A percentile compares a stretch with the other conserved stretches of the same genome.
phyloP scores from a whole-genome alignment of 805 yeast genomes.

The Cyberlindnera xylosilytica region DNA sequence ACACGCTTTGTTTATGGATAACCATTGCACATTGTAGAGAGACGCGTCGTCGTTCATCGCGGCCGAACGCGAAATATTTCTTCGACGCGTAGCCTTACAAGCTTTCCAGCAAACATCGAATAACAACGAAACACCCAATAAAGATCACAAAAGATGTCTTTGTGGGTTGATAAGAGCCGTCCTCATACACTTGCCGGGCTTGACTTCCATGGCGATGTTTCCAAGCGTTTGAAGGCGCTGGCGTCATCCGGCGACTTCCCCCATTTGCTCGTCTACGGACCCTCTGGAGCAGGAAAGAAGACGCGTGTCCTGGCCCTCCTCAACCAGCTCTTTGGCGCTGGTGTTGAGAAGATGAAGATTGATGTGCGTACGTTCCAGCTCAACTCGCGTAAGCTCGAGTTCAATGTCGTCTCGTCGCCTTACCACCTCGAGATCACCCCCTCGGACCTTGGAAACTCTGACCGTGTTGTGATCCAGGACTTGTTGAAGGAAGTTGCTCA shows the following conservation, averaged over 20 bases:
- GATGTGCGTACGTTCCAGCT: constrained; percentile 85
- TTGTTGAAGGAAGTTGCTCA: constrained; percentile 91
- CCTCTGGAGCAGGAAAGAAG: constrained; percentile 96
- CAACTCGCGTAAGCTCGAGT: constrained; percentile 73
- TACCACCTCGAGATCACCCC: constrained; percentile 95
- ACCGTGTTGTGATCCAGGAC: constrained; percentile 92
- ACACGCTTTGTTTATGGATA: too few relatives aligned
- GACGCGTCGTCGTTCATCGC: too few relatives aligned
- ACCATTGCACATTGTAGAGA: too few relatives aligned
- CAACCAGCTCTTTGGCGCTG: constrained; percentile 76
- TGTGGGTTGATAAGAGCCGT: constrained; percentile 95
- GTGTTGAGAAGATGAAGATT: constrained; percentile 80
- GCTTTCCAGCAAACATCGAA: too few relatives aligned
- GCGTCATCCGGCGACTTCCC: constrained; percentile 84
- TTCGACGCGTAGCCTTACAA: not conserved
- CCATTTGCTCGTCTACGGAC: constrained; percentile 89
- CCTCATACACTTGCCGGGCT: constrained; percentile 66
- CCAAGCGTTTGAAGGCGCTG: constrained; percentile 59
- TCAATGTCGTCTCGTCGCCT: constrained; percentile 89
- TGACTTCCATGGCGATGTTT: constrained; percentile 63
- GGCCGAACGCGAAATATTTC: constrained; percentile 8
- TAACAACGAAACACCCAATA: too few relatives aligned
- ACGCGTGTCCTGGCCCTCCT: constrained; percentile 83
- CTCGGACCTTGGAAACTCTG: constrained; percentile 93
- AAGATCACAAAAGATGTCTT: constrained; percentile 76